Base-by-base conservation (phyloP, 2,329 filamentous ascomycete genomes). In the Trichoderma aggressivum region DNA sequence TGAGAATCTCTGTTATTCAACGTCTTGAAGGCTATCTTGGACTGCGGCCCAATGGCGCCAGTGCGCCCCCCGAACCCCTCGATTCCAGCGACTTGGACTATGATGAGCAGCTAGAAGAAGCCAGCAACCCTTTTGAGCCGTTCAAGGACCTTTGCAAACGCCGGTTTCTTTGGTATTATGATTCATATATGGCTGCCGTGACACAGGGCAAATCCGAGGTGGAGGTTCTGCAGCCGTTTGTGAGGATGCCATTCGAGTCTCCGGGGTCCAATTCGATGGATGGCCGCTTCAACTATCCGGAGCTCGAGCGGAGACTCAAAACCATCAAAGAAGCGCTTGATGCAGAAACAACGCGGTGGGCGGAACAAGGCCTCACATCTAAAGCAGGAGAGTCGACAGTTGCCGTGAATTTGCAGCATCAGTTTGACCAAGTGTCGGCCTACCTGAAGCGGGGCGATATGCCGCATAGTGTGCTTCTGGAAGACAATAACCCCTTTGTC, bases 111-210 rank as follows among this genome's bases (percentile, higher is more conserved):
- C 80, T 86, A 18, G 87, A 88, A 16, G 89, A 91, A 53, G 79
- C 81, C 0, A 81, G 77, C 8, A 78, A 88, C 1, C 86, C 88
- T 0, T 97, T 94, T 80, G 92, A 97, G 75, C 93, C 94, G 0
- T 98, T 98, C 83, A 91, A 90, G 75, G 95, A 98, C 77, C 85
- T 97, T 6, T 93, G 92, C 85, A 98, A 98, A 81, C 90, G 92
- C 47, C 90, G 94, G 1, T 98, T 98, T 78, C 84, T 98, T 16
- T 98, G 96, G 96, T 98, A 98, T 82, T 97, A 93, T 80, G 92
- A 97, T 75, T 92, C 92, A 3, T 98, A 98, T 78, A 84, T 96
- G 26, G 84, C 87, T 4, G 87, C 91, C 1, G 90, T 97, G 65
- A 85, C 89, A 47, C 86, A 89, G 72, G 92, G 90, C 32, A 87